Conservation (phyloP, 345 rosid species). For the Combretum micranthum region DNA sequence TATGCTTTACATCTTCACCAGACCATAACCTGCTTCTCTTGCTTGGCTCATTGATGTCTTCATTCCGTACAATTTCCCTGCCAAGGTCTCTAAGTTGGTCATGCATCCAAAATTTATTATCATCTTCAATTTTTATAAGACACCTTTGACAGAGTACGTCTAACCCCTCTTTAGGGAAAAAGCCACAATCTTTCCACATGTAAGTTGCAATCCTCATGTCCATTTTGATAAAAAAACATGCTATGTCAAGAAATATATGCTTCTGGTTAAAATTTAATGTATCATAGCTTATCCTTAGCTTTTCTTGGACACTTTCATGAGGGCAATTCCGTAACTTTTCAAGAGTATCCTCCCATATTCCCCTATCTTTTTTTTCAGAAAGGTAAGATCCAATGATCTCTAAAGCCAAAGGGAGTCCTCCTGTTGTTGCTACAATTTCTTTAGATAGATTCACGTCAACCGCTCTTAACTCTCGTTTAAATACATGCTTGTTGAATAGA, state of each 20-base stretch:
- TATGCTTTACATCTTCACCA: background rate
- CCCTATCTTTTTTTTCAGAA: background rate
- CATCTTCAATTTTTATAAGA: constrained; percentile 9
- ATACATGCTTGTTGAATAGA: constrained; percentile 5
- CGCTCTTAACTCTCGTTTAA: background rate
- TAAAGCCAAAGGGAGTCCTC: constrained; percentile 1
- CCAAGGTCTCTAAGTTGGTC: constrained; percentile 8
- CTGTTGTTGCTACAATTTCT: background rate
- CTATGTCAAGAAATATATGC: constrained; percentile 8
- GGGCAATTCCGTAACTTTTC: background rate
- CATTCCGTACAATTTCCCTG: background rate
- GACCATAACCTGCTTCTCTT: background rate
- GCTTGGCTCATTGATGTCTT: background rate
- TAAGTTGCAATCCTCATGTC: background rate
- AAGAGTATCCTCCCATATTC: background rate
- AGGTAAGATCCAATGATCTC: constrained; percentile 7
- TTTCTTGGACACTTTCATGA: background rate
- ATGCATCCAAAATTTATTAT: constrained; percentile 4
- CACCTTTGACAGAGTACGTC: background rate
- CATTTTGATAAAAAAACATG: background rate
- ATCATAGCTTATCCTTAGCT: constrained; percentile 6
- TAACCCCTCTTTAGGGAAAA: background rate
- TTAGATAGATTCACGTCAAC: background rate
- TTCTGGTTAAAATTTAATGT: background rate
- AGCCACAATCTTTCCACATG: background rate